These are phyloP conservation scores for Emergomyces africanus DNA, from an alignment of 2,329 filamentous ascomycete genomes.

Conservation along the genomic window DNA sequence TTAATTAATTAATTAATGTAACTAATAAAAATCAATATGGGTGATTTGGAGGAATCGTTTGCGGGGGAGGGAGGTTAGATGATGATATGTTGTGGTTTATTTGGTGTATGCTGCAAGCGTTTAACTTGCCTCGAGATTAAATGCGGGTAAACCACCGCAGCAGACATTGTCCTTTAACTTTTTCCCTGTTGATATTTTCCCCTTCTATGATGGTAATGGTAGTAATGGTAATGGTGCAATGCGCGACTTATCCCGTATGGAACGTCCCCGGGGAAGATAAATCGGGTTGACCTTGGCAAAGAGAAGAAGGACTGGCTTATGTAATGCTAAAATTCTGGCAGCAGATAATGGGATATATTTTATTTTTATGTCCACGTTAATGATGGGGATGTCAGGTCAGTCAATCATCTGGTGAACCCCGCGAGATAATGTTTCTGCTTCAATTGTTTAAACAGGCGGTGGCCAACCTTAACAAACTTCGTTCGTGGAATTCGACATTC, in stretches of 20 bases:
- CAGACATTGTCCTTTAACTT: neutral
- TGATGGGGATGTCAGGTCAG: too few relatives aligned
- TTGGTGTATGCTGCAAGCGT: neutral
- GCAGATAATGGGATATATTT: too few relatives aligned
- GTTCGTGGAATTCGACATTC: too few relatives aligned
- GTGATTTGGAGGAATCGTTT: neutral
- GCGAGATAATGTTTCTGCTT: neutral
- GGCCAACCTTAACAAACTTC: neutral
- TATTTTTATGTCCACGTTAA: too few relatives aligned
- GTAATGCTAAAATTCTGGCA: too few relatives aligned
- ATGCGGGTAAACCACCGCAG: conserved; percentile 17
- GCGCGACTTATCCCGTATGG: neutral
- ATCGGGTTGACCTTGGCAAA: neutral
- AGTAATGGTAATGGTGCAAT: neutral
- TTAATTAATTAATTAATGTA: too few relatives aligned
- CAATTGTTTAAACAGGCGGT: neutral
- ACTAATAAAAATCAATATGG: too few relatives aligned
- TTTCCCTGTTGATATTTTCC: neutral
- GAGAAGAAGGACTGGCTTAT: too few relatives aligned
- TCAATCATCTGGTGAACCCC: too few relatives aligned
- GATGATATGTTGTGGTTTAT: neutral
- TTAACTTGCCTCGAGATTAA: conserved; percentile 32
- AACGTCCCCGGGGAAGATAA: too few relatives aligned
- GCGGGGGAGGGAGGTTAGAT: neutral
- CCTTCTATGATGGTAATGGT: too few relatives aligned